These are phyloP conservation scores for Acidiella bohemica DNA, from an alignment of 495 filamentous ascomycete species.

Conservation along the genomic window DNA sequence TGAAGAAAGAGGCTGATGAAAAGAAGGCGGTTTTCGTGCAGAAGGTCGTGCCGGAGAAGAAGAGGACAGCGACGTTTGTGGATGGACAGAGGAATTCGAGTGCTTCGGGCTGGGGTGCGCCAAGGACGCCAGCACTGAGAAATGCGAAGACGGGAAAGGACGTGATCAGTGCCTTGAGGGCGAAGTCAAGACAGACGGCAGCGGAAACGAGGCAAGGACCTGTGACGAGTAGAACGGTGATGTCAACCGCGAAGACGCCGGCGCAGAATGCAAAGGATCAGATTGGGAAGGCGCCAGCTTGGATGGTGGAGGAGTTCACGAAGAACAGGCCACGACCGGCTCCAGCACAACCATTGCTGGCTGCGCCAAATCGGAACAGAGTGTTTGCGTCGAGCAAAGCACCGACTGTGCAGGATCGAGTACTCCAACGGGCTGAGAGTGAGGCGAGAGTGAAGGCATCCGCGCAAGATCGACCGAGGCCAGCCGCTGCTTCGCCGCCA, in stretches of 20 bases:
- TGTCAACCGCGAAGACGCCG: not conserved
- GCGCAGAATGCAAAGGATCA: not conserved
- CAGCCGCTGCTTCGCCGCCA: not conserved
- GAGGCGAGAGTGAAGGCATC: slow-evolving; percentile 3
- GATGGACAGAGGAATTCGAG: slow-evolving; percentile 4
- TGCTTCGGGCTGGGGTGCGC: not conserved
- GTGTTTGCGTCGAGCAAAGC: not conserved
- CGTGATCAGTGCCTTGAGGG: slow-evolving; percentile 4
- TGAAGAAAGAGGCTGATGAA: slow-evolving; percentile 14
- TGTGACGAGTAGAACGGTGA: not conserved
- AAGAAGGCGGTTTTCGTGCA: slow-evolving; percentile 7
- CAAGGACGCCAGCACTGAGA: not conserved
- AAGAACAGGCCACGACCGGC: no score
- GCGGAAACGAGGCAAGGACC: not conserved
- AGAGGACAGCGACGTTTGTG: slow-evolving; percentile 1
- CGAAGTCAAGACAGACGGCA: slow-evolving; percentile 1
- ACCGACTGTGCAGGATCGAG: not conserved
- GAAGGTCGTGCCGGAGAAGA: slow-evolving; percentile 2
- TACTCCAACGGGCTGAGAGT: not conserved
- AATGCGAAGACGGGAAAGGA: slow-evolving; percentile 13
- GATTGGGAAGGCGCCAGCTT: not conserved
- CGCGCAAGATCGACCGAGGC: not conserved
- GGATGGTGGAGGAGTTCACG: slow-evolving; percentile 1
- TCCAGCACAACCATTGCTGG: no score
- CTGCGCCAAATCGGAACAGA: no score